These are phyloP conservation scores for Rhododendron vialii DNA, from an alignment of 148 eudicot species.

Conservation along the genomic window DNA sequence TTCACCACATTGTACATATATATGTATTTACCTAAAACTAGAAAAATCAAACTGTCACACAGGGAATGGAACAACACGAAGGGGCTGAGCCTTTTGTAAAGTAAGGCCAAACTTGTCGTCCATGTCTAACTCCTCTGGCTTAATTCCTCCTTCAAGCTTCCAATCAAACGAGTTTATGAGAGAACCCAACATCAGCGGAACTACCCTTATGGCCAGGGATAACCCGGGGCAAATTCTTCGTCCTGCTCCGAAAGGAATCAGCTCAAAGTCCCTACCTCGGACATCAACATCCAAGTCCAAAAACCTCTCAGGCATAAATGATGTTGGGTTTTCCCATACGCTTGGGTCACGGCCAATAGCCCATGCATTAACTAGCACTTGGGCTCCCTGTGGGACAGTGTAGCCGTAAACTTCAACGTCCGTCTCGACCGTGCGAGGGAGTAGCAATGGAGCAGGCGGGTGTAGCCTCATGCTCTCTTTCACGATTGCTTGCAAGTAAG, in stretches of 20 bases:
- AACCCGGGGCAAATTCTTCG: constrained; percentile 10
- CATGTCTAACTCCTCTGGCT: neutral
- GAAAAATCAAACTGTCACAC: neutral
- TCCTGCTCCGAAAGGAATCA: constrained; percentile 14
- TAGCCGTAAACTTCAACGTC: neutral
- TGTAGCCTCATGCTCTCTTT: neutral
- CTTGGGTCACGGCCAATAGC: neutral
- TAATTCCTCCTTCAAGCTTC: neutral
- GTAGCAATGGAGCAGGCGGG: neutral
- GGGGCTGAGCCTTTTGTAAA: neutral
- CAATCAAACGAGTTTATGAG: constrained; percentile 7
- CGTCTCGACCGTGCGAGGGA: neutral
- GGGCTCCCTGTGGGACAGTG: constrained; percentile 5
- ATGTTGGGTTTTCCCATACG: constrained; percentile 1
- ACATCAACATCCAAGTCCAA: constrained; percentile 8
- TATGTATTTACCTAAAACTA: neutral
- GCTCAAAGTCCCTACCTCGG: constrained; percentile 10
- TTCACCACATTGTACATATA: neutral
- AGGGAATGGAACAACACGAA: neutral
- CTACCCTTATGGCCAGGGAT: neutral
- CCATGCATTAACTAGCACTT: constrained; percentile 1
- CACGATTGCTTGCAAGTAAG: constrained; percentile 1
- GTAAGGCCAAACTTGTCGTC: neutral
- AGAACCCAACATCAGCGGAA: constrained; percentile 8
- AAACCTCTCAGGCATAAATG: constrained; percentile 15